Evolutionary conservation across 345 rosid species (phyloP).

Genomic region (Boechera divaricarpa): DNA sequence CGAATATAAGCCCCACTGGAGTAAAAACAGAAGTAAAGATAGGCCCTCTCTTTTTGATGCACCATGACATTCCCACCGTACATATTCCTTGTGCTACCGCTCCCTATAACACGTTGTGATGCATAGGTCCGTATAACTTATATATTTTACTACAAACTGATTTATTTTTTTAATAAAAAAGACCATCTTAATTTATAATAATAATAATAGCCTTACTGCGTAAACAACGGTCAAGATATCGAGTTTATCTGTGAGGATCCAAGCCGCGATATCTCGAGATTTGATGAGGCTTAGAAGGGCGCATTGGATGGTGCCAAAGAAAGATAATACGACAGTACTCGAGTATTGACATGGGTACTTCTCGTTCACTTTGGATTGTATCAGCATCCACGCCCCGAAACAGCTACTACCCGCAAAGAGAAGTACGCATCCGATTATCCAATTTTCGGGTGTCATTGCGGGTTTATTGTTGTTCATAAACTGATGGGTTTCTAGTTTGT

Average conservation of each 20-base stretch:
- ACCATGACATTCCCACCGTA: conserved; percentile 50
- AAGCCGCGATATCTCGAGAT: conserved; percentile 35
- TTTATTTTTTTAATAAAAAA: too few relatives aligned
- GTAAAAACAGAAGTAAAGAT: conserved; percentile 50
- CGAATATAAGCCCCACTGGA: conserved; percentile 47
- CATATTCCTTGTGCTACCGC: conserved; percentile 50
- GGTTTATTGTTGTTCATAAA: background rate
- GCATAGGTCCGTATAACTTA: background rate
- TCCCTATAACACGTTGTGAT: conserved; percentile 31
- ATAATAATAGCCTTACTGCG: conserved; percentile 29
- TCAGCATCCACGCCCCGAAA: conserved; percentile 45
- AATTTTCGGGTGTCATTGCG: conserved; percentile 33
- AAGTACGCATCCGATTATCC: conserved; percentile 45
- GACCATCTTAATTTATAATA: too few relatives aligned
- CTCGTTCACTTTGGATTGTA: conserved; percentile 46
- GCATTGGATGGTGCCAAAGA: conserved; percentile 47
- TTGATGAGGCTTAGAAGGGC: conserved; percentile 47
- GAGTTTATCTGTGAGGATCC: conserved; percentile 44
- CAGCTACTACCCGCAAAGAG: conserved; percentile 41
- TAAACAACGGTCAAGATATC: conserved; percentile 45
- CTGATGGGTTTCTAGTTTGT: conserved; percentile 19
- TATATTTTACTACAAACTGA: background rate
- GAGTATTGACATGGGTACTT: conserved; percentile 47
- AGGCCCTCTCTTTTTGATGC: conserved; percentile 47
- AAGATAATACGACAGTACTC: conserved; percentile 41